Percentiles rank a stretch among this genome's conserved stretches.
phyloP scores from a whole-genome alignment of 495 filamentous ascomycete species.

The Hypoxylon lienhwacheense region DNA sequence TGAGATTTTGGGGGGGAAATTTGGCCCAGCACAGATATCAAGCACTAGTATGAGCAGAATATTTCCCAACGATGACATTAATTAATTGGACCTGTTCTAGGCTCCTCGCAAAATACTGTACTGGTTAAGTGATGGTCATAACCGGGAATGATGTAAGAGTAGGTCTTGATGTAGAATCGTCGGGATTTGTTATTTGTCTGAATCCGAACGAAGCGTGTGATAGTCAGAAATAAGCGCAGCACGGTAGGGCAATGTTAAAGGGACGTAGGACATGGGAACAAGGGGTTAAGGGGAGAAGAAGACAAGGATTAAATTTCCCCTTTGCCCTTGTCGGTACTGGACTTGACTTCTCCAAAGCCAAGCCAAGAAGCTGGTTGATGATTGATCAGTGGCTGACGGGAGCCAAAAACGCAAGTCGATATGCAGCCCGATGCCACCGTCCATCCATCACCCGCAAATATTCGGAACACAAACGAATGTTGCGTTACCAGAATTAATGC shows the following conservation, averaged over 20 bases:
- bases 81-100: conserved; percentile 6
- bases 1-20: conserved; percentile 7
- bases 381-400: too few species aligned
- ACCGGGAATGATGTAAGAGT: not conserved
- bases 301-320: too few species aligned
- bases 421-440: too few species aligned
- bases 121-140: conserved; percentile 1
- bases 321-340: conserved; percentile 12
- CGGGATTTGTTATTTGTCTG: not conserved
- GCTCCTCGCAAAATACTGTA: not conserved
- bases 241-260: too few species aligned
- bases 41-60: too few species aligned
- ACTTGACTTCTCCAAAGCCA: not conserved
- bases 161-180: not conserved
- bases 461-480: not conserved
- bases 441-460: conserved; percentile 15
- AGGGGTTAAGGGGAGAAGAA: too few species aligned
- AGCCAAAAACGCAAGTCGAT: conserved; percentile 1
- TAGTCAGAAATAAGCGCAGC: too few species aligned
- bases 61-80: too few species aligned
- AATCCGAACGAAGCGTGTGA: not conserved
- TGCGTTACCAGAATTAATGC: not conserved
- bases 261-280: not conserved
- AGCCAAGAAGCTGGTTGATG: not conserved
- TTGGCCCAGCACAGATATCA: conserved; percentile 9